Evolutionary conservation across 2,329 filamentous ascomycete species (phyloP), one percentile per base, ranked within the genome.

Genomic region (Huntiella savannae): DNA sequence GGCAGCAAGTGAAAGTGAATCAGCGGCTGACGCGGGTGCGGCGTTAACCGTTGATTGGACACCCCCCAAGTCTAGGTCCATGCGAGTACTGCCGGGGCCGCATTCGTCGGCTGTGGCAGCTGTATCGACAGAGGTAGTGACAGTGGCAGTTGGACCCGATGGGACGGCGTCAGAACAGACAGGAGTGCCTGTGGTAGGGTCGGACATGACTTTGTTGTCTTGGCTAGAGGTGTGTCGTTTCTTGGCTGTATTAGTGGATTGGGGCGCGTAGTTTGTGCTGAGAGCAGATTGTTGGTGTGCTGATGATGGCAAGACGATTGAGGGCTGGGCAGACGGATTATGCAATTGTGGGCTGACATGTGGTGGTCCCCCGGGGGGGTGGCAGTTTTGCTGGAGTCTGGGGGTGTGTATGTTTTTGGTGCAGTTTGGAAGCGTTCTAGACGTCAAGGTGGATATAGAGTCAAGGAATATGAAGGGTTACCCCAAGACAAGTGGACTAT

Each of bases 291-390:
- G 36, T 15, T 35, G 37, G 43, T 46, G 43, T 39, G 36, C 22
- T 35, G 37, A 40, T 40, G 37, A 40, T 40, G 43, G 41, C 37
- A 39, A 35, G 41, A 19, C 45, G 35, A 42, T 13, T 39, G 22
- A 28, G 17, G 22, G 22, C 33, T 32, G 40, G 40, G 43, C 41
- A 38, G 39, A 32, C 17, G 37, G 34, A 47, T 47, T 45, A 50
- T 50, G 48, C 48, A 50, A 50, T 50, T 44, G 35, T 50, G 48
- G 48, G 17, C 48, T 50, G 48, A 50, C 48, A 50, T 50, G 19
- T 35, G 22, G 46, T 33, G 45, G 45, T 17, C 45, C 43, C 39
- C 39, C 38, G 46, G 47, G 47, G 47, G 47, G 40, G 41, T 43
- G 50, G 47, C 38, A 48, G 50, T 47, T 40, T 48, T 28, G 22